phyloP scores from a whole-genome alignment of 768 basidiomycete species.

The Omphalotus guepiniiformis region DNA sequence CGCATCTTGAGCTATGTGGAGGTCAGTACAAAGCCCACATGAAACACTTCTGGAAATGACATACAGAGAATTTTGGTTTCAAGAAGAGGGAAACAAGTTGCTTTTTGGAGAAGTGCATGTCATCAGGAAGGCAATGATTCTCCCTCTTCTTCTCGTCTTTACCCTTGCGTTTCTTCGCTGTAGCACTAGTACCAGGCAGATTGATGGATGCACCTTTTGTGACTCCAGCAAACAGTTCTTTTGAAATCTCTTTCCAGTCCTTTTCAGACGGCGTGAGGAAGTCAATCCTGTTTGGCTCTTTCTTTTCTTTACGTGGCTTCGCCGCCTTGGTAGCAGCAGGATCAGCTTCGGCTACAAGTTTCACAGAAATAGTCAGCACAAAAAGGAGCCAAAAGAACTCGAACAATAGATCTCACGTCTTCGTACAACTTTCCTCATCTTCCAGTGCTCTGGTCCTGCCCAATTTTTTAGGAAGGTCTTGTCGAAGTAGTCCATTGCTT shows the following conservation, averaged over 20 bases:
- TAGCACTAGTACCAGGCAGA: constrained; percentile 50
- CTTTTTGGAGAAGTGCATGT: constrained; percentile 93
- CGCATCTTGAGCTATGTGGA: constrained; percentile 79
- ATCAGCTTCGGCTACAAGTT: constrained; percentile 28
- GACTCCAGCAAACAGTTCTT: constrained; percentile 76
- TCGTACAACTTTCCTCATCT: constrained; percentile 75
- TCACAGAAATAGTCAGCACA: constrained; percentile 3
- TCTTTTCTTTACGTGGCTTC: constrained; percentile 60
- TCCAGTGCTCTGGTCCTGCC: constrained; percentile 99
- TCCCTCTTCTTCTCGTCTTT: constrained; percentile 63
- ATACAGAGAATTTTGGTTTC: constrained; percentile 92
- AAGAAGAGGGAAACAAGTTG: constrained; percentile 90
- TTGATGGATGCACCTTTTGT: constrained; percentile 69
- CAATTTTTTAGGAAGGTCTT: constrained; percentile 85
- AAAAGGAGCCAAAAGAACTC: background rate
- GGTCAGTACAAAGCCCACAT: constrained; percentile 5
- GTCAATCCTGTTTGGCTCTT: constrained; percentile 81
- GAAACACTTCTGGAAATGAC: constrained; percentile 24
- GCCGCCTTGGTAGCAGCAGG: constrained; percentile 44
- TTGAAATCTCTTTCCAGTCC: constrained; percentile 54
- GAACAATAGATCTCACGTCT: constrained; percentile 51
- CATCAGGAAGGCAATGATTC: constrained; percentile 84
- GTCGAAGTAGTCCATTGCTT: constrained; percentile 87
- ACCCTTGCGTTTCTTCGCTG: constrained; percentile 42
- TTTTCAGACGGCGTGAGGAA: constrained; percentile 62